phyloP scores from a whole-genome alignment of 768 basidiomycete genomes.

The Mycena alexandri region DNA sequence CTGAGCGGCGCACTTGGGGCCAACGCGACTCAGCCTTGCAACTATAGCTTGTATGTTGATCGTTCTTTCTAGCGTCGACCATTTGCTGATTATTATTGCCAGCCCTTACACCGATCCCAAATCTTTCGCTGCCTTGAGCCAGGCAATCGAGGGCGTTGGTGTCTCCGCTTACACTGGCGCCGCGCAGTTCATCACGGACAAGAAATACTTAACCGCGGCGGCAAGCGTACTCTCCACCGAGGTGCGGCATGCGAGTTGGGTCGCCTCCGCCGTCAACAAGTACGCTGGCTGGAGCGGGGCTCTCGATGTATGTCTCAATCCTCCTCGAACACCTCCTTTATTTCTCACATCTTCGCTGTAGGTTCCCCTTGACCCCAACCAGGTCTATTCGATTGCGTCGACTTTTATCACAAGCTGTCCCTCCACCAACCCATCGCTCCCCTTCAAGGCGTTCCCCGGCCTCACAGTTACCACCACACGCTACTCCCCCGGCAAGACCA shows the following conservation, averaged over 20 bases:
- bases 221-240: slow-evolving; percentile 71
- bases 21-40: slow-evolving; percentile 66
- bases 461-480: slow-evolving; percentile 50
- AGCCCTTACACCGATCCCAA: slow-evolving; percentile 64
- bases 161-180: slow-evolving; percentile 70
- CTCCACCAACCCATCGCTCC: slow-evolving; percentile 63
- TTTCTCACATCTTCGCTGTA: slow-evolving; percentile 33
- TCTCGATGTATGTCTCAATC: slow-evolving; percentile 54
- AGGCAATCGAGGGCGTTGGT: slow-evolving; percentile 67
- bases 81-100: background rate
- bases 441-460: slow-evolving; percentile 64
- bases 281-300: slow-evolving; percentile 63
- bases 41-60: slow-evolving; percentile 65
- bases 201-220: slow-evolving; percentile 62
- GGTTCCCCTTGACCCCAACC: slow-evolving; percentile 48
- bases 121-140: slow-evolving; percentile 64
- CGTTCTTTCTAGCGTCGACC: background rate
- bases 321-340: slow-evolving; percentile 37
- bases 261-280: slow-evolving; percentile 59
- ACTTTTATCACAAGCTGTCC: slow-evolving; percentile 70
- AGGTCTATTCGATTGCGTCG: slow-evolving; percentile 54
- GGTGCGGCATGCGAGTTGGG: slow-evolving; percentile 70
- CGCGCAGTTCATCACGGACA: slow-evolving; percentile 59
- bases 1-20: slow-evolving; percentile 55
- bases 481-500: slow-evolving; percentile 42